Evolutionary conservation across 768 basidiomycete species (phyloP).

Genomic region (Xerocomellus dryophilus): DNA sequence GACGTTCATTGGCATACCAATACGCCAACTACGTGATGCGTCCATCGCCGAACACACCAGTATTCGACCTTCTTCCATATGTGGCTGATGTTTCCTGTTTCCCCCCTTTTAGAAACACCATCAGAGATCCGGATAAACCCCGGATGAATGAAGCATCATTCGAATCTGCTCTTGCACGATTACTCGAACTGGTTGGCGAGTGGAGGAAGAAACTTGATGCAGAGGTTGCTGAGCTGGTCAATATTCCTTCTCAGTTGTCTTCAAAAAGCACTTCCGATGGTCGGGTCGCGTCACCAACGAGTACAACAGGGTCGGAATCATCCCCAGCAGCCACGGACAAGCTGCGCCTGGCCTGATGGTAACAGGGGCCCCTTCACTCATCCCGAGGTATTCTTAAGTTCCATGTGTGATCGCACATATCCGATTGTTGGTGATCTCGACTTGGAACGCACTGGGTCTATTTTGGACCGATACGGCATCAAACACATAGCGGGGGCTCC

Average conservation of each 20-base stretch:
- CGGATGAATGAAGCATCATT: not conserved
- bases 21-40: not conserved
- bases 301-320: not conserved
- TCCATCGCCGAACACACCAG: not conserved
- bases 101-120: not conserved
- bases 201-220: not conserved
- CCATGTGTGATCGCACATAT: too few species aligned
- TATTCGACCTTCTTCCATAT: not conserved
- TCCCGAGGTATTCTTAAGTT: too few species aligned
- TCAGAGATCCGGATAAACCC: not conserved
- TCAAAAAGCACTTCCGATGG: not conserved
- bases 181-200: not conserved
- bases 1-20: not conserved
- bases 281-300: not conserved
- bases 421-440: too few species aligned
- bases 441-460: not conserved
- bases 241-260: too few species aligned
- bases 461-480: not conserved
- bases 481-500: not conserved
- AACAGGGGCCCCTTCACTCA: too few species aligned
- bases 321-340: not conserved
- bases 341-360: constrained; percentile 2
- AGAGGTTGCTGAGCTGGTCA: too few species aligned
- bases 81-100: not conserved
- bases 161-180: not conserved